These are phyloP conservation scores for Phytopythium delawarense DNA, from an alignment of 352 stramenopile genomes.

Conservation along the genomic window DNA sequence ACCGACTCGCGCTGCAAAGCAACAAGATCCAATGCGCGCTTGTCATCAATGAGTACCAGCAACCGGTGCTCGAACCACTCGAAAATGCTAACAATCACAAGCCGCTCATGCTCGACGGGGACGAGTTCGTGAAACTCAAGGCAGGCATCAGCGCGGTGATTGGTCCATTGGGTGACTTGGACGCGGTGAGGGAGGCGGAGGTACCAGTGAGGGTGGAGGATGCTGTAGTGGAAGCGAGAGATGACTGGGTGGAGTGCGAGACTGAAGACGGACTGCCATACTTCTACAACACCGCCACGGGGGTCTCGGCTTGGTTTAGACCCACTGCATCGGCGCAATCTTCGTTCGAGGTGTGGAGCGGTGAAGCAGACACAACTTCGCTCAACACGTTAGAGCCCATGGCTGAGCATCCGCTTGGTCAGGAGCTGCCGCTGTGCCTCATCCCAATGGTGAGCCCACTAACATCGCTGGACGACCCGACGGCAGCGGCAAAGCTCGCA, in stretches of 20 bases:
- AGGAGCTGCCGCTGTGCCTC: constrained; percentile 55
- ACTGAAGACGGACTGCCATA: constrained; percentile 59
- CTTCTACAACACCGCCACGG: constrained; percentile 57
- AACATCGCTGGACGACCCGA: constrained; percentile 57
- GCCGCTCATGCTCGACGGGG: not conserved
- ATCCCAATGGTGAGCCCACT: constrained; percentile 69
- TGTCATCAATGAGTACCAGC: constrained; percentile 52
- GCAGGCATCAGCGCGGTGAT: not conserved
- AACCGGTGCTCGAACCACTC: not conserved
- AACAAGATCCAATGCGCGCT: constrained; percentile 56
- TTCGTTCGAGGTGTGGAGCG: not conserved
- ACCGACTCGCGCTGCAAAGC: constrained; percentile 51
- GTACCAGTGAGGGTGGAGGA: not conserved
- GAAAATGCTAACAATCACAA: not conserved
- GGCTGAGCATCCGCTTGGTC: constrained; percentile 6
- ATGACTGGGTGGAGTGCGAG: constrained; percentile 35
- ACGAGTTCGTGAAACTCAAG: not conserved
- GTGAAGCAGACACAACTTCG: not conserved
- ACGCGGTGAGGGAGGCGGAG: too few relatives aligned
- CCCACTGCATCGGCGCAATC: not conserved
- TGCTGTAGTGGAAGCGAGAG: not conserved
- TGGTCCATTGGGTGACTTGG: not conserved
- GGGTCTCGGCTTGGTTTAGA: constrained; percentile 56
- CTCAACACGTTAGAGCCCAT: not conserved
- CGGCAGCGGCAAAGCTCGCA: constrained; percentile 48